These are phyloP conservation scores for Rutstroemia sp. DNA, from an alignment of 2,329 filamentous ascomycete genomes.

Conservation along the genomic window DNA sequence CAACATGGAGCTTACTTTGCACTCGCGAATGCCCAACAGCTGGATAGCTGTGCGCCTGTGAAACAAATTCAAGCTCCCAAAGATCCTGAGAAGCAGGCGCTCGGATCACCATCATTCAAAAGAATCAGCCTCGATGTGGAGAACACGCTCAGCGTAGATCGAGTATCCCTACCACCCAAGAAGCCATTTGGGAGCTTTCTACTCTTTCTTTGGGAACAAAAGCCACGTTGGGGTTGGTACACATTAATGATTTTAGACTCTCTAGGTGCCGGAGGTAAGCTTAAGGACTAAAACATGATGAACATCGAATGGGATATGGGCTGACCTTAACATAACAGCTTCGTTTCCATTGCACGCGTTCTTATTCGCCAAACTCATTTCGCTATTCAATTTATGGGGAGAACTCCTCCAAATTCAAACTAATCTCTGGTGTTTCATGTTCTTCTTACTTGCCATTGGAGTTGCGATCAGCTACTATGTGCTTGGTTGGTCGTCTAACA, in stretches of 20 bases:
- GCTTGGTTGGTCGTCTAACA: slow-evolving; percentile 34
- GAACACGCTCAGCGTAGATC: background rate
- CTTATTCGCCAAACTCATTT: slow-evolving; percentile 30
- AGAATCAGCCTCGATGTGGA: background rate
- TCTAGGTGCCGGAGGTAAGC: background rate
- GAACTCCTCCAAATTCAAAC: slow-evolving; percentile 23
- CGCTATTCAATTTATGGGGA: slow-evolving; percentile 13
- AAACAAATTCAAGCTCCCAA: background rate
- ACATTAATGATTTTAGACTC: background rate
- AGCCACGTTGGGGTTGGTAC: slow-evolving; percentile 2
- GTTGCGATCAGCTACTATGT: slow-evolving; percentile 30
- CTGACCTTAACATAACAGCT: slow-evolving; percentile 8
- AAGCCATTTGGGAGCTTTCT: background rate
- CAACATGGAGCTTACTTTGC: slow-evolving; percentile 57
- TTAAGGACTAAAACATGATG: no score
- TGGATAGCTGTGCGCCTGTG: slow-evolving; percentile 23
- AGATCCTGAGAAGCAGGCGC: background rate
- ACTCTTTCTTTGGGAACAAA: slow-evolving; percentile 24
- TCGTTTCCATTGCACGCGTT: slow-evolving; percentile 33
- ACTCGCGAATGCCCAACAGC: slow-evolving; percentile 55
- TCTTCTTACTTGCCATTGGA: slow-evolving; percentile 38
- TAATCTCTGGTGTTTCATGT: slow-evolving; percentile 44
- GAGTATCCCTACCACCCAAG: background rate
- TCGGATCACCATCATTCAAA: background rate
- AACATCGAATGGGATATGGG: no score